Percentiles rank a stretch among this genome's conserved stretches.
Conservation (phyloP, 73 alveolate species). For the Uronychia setigera region DNA sequence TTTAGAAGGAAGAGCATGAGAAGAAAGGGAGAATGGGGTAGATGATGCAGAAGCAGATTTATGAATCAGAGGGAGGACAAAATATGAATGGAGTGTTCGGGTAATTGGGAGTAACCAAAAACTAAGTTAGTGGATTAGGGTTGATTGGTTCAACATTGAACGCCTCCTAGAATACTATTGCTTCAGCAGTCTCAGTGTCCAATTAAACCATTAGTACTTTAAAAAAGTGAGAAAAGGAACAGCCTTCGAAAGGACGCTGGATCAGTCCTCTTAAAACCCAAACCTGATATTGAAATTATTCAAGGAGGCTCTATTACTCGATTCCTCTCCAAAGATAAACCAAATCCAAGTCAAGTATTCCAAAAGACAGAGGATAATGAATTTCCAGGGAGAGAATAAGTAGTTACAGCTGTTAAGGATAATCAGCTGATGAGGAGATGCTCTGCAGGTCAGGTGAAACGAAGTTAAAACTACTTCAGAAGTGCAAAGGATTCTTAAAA, state of each 20-base stretch:
- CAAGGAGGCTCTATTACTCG: background rate
- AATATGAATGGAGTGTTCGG: too few species aligned
- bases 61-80: too few species aligned
- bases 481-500: background rate
- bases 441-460: background rate
- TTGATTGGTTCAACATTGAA: too few species aligned
- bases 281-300: background rate
- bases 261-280: background rate
- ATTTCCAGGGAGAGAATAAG: background rate
- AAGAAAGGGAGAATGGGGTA: too few species aligned
- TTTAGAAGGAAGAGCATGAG: too few species aligned
- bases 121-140: too few species aligned
- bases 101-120: too few species aligned
- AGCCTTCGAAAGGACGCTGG: background rate
- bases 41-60: too few species aligned
- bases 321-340: background rate
- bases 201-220: too few species aligned
- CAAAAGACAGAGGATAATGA: background rate
- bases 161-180: too few species aligned
- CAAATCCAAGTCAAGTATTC: background rate
- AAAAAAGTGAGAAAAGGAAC: background rate
- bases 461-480: background rate
- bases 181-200: too few species aligned
- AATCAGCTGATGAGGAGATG: background rate
- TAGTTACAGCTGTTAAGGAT: background rate